Evolutionary conservation across 2,329 filamentous ascomycete species (phyloP), one percentile per base, ranked within the genome.

Genomic region (Ramichloridium luteum): DNA sequence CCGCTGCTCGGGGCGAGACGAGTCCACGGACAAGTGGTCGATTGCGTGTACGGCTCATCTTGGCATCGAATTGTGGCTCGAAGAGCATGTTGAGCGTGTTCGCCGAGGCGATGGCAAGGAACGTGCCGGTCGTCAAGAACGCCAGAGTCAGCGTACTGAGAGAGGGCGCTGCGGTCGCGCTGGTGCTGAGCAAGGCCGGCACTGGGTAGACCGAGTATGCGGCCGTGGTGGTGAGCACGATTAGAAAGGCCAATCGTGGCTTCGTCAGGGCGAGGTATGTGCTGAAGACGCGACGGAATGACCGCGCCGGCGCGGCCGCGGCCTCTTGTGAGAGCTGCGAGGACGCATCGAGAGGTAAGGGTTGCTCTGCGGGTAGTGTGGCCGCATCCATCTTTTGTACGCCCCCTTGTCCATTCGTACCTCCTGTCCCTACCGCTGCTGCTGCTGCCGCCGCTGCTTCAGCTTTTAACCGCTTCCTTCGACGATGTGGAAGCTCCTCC

Each of bases 41-140:
- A 47, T 94, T 94, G 16, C 83, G 72, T 2, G 90, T 98, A n/a
- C 90, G 75, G 20, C 72, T 77, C 90, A 98, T 98, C 49, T 80
- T 75, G 27, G 85, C 83, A 56, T 98, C 90, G 51, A 86, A 86
- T 37, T 77, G 68, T 6, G 77, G 81, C 59, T 98, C 90, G 59
- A 94, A 85, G 36, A 94, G 74, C 90, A 98, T 98, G 59, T 98
- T 98, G 44, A 96, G 67, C 2, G 90, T 74, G 55, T 98, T 98
- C 26, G 90, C 90, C 37, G 80, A 83, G 26, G 86, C 84, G n/a
- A 75, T 81, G 55, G 83, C 90, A 13, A 94, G 68, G 4, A 86
- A 76, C 0, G 90, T 96, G 37, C 90, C 49, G 3, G 74, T 74
- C 1, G 88, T 93, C 31, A 98, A 74, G 64, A 93, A 96, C 31